These are phyloP conservation scores for Vigna mungo DNA, from an alignment of 306 rosid species.

Conservation along the genomic window DNA sequence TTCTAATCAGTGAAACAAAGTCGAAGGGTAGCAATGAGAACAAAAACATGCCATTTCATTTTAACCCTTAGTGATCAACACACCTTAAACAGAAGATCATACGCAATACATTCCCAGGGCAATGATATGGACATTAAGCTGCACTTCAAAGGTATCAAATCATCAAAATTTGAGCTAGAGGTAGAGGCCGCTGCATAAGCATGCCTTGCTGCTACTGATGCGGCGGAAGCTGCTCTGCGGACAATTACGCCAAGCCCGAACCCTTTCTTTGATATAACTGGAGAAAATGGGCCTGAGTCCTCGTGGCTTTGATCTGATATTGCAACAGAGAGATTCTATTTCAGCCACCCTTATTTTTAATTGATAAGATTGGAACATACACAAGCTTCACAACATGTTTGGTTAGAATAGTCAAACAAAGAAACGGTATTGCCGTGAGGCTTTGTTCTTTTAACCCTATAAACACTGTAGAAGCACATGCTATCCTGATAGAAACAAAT, in stretches of 20 bases:
- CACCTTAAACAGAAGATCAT: constrained; percentile 96
- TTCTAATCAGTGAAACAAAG: constrained; percentile 18
- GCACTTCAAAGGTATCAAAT: constrained; percentile 91
- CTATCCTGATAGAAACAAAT: constrained; percentile 34
- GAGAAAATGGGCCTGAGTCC: constrained; percentile 82
- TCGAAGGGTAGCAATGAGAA: constrained; percentile 22
- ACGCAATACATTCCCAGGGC: constrained; percentile 95
- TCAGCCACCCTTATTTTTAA: constrained; percentile 38
- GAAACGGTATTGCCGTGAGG: constrained; percentile 15
- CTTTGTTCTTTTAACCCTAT: constrained; percentile 26
- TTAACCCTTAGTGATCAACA: not conserved
- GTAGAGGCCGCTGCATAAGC: constrained; percentile 92
- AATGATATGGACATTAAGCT: constrained; percentile 94
- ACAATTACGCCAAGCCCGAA: constrained; percentile 82
- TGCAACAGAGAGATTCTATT: constrained; percentile 49
- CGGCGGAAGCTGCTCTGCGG: constrained; percentile 87
- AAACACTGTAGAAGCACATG: not conserved
- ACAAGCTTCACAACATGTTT: constrained; percentile 42
- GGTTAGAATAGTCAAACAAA: constrained; percentile 16
- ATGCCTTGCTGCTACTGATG: constrained; percentile 88
- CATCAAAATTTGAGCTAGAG: constrained; percentile 64
- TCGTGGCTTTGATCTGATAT: constrained; percentile 89
- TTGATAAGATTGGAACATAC: constrained; percentile 38
- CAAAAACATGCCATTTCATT: not conserved
- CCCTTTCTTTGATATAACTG: constrained; percentile 79